Conservation (phyloP, 2,329 filamentous ascomycete species). For the Ramularia collo-cygni region DNA sequence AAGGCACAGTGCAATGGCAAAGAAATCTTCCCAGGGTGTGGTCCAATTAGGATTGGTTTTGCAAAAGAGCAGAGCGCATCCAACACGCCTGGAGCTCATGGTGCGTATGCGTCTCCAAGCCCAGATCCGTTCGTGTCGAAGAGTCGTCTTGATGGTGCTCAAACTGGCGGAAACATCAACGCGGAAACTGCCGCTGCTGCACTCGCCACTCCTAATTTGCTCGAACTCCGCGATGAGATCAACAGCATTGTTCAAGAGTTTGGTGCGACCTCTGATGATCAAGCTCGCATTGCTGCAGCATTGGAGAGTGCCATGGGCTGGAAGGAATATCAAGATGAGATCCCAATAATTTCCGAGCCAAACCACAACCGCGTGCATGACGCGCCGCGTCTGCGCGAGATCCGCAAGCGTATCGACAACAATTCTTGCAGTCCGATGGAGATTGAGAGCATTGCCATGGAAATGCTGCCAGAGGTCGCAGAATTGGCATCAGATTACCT, state of each 20-base stretch:
- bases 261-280: conserved; percentile 75
- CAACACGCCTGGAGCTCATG: conserved; percentile 79
- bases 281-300: conserved; percentile 61
- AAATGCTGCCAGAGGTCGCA: conserved; percentile 94
- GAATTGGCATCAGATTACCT: conserved; percentile 94
- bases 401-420: conserved; percentile 96
- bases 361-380: conserved; percentile 85
- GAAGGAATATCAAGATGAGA: conserved; percentile 68
- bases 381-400: conserved; percentile 88
- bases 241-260: conserved; percentile 80
- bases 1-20: conserved; percentile 87
- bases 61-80: conserved; percentile 90
- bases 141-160: conserved; percentile 32
- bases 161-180: conserved; percentile 29
- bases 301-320: conserved; percentile 73
- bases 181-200: conserved; percentile 45
- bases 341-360: conserved; percentile 81
- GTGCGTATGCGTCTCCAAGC: conserved; percentile 82
- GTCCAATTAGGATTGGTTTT: conserved; percentile 91
- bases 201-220: conserved; percentile 63
- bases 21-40: conserved; percentile 95
- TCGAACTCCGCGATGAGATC: conserved; percentile 76
- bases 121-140: conserved; percentile 65
- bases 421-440: conserved; percentile 77
- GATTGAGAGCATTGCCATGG: conserved; percentile 84